Evolutionary conservation across 2,329 filamentous ascomycete species (phyloP).

Genomic region (Fusarium citri): DNA sequence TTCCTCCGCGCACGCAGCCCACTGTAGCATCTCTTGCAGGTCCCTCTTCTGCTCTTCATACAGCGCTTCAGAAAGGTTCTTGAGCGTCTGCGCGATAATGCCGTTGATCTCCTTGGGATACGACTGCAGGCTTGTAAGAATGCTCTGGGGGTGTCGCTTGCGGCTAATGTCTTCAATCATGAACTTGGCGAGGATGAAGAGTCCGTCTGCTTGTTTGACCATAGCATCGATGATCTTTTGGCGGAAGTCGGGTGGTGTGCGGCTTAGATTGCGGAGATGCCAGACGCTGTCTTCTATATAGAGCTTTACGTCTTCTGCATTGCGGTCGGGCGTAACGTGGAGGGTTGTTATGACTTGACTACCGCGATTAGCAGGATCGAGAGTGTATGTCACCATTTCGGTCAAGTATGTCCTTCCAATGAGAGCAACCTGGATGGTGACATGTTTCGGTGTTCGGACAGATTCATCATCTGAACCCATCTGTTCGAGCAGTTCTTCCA

Average conservation of each 20-base stretch:
- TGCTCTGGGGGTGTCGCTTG: slow-evolving; percentile 59
- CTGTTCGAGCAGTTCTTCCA: slow-evolving; percentile 53
- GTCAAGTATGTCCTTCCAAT: slow-evolving; percentile 57
- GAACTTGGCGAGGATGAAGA: slow-evolving; percentile 63
- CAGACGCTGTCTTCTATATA: slow-evolving; percentile 58
- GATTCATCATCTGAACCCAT: slow-evolving; percentile 47
- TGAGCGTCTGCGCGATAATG: slow-evolving; percentile 56
- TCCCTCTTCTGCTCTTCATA: slow-evolving; percentile 55
- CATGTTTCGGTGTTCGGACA: slow-evolving; percentile 21
- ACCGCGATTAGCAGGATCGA: slow-evolving; percentile 50
- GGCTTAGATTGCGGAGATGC: slow-evolving; percentile 53
- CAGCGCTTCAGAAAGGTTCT: slow-evolving; percentile 55
- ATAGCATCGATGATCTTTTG: slow-evolving; percentile 55
- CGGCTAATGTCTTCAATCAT: slow-evolving; percentile 63
- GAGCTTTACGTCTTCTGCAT: slow-evolving; percentile 54
- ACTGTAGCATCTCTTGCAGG: slow-evolving; percentile 60
- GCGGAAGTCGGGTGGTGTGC: slow-evolving; percentile 49
- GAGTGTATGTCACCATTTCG: slow-evolving; percentile 51
- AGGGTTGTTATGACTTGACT: slow-evolving; percentile 53
- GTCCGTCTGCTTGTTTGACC: slow-evolving; percentile 57
- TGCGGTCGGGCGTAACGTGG: slow-evolving; percentile 57
- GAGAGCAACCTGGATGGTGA: slow-evolving; percentile 53
- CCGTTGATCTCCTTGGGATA: slow-evolving; percentile 60
- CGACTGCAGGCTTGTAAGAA: slow-evolving; percentile 56
- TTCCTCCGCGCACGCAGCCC: slow-evolving; percentile 59